Conservation (phyloP, 2,329 filamentous ascomycete genomes). For the Cercospora sp. region DNA sequence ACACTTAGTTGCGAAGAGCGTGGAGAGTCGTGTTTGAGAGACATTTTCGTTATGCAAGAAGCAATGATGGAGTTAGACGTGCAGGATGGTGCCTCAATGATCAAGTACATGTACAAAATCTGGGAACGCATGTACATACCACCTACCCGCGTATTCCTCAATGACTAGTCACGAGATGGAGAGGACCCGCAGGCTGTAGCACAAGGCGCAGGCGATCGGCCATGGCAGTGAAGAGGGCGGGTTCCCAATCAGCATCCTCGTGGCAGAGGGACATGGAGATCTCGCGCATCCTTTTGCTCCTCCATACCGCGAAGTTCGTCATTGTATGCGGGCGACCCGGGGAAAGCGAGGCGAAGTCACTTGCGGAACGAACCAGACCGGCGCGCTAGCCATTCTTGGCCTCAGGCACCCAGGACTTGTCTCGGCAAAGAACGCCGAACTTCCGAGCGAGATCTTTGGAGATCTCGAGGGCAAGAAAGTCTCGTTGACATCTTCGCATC, state of each 20-base stretch:
- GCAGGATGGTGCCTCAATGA: neutral
- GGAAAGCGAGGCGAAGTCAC: too few relatives aligned
- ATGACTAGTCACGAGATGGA: neutral
- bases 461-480: conserved; percentile 6
- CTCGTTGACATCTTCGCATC: conserved; percentile 15
- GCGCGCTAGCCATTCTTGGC: neutral
- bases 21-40: neutral
- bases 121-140: neutral
- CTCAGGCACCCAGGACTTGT: conserved; percentile 2
- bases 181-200: neutral
- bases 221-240: neutral
- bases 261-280: neutral
- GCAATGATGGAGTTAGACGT: neutral
- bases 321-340: neutral
- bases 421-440: neutral
- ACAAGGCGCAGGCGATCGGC: conserved; percentile 2
- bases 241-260: neutral
- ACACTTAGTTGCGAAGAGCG: neutral
- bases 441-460: conserved; percentile 24
- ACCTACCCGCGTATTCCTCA: neutral
- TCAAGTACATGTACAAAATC: neutral
- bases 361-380: too few relatives aligned
- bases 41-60: neutral
- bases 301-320: conserved; percentile 9
- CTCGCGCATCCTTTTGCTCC: conserved; percentile 9